phyloP scores from a whole-genome alignment of 1,284 basidiomycete species.

The Pascua sp. region DNA sequence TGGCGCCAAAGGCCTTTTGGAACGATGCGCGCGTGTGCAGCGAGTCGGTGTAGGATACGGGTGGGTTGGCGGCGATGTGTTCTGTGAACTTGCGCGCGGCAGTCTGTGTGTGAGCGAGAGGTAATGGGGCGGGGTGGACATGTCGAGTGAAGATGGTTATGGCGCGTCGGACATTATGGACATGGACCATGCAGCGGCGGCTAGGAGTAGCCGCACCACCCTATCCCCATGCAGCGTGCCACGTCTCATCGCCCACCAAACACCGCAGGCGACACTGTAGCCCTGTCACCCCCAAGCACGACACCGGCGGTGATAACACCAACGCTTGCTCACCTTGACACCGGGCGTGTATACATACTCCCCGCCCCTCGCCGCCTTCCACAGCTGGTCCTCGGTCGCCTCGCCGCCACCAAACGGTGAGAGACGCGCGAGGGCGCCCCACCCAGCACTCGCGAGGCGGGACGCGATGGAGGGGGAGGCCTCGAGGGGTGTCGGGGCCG shows the following conservation, averaged over 20 bases:
- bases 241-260: no score
- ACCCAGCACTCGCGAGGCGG: constrained; percentile 71
- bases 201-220: no score
- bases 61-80: constrained; percentile 54
- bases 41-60: constrained; percentile 58
- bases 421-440: constrained; percentile 63
- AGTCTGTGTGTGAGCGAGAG: constrained; percentile 40
- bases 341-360: constrained; percentile 68
- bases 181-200: no score
- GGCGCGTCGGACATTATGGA: no score
- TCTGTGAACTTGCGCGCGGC: constrained; percentile 59
- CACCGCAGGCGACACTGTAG: no score
- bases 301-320: no score
- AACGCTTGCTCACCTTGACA: constrained; percentile 30
- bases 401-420: constrained; percentile 55
- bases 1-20: constrained; percentile 57
- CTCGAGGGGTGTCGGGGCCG: constrained; percentile 61
- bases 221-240: not conserved
- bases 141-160: no score
- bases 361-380: constrained; percentile 59
- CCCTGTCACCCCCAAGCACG: no score
- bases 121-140: no score
- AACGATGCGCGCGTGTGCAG: constrained; percentile 66
- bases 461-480: constrained; percentile 66
- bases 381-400: constrained; percentile 59